Evolutionary conservation across 129 eudicot genomes (phyloP), one percentile per base, ranked within the genome.

Genomic region (Artemisia argyi): DNA sequence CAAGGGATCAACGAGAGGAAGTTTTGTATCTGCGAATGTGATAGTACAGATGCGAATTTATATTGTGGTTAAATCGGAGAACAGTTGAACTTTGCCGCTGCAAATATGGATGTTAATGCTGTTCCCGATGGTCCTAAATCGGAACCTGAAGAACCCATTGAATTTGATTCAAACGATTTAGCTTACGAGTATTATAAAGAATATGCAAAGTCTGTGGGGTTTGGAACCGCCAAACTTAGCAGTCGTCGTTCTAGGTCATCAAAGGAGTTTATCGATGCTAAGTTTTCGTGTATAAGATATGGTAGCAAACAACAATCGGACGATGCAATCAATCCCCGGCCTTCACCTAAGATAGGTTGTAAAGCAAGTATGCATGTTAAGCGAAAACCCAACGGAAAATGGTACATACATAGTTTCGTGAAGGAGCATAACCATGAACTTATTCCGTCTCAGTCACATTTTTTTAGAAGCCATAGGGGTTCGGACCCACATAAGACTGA

Each of bases 321-420:
- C 81, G 95, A 93, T 85, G 98, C 98, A 15, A 81, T 89, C 24
- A 93, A 93, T 72, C 98, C 97, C 11, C 85, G 98, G 32, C 97
- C 98, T 11, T 89, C 98, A 0, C 98, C 98, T 11, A 93, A 93
- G 80, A 93, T 93, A 63, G 98, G 98, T 13, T 90, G 97, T 76
- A 93, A 93, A 73, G 98, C 98, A 18, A 93, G 98, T 66, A 78
- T 93, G 92, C 97, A 93, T 74, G 97, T 93, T 22, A 93, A 93
- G 75, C 80, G 97, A 62, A 84, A 76, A 76, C 78, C 79, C 5
- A 63, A 81, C 59, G 96, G 96, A 48, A 93, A 90, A 63, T 90
- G 98, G 98, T 84, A 84, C 68, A 76, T 93, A 65, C 92, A 89
- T 83, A 87, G 88, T 58, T 85, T 93, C 60, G 80, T 90, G 3